Conservation (phyloP, 305 asterid species). For the Salvia sclarea region DNA sequence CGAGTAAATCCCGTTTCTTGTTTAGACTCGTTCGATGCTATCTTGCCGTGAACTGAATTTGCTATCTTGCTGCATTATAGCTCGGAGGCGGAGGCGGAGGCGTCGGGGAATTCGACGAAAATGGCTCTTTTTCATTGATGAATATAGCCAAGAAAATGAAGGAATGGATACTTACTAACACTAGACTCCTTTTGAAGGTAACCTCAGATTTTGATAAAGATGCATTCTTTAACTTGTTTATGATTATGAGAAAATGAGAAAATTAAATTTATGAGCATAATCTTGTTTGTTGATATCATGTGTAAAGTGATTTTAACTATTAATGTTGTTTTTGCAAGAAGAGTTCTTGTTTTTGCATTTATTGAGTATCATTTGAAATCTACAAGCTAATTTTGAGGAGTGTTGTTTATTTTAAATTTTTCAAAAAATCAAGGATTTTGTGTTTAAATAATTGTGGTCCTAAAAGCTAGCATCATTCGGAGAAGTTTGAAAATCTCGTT, state of each 20-base stretch:
- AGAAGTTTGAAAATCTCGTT: background rate
- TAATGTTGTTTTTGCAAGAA: constrained; percentile 6
- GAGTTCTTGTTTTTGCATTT: background rate
- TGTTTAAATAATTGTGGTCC: constrained; percentile 3
- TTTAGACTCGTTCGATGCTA: background rate
- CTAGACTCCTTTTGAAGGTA: background rate
- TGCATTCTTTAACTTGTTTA: constrained; percentile 6
- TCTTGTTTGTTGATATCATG: constrained; percentile 24
- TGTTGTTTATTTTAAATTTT: no score
- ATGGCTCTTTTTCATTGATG: background rate
- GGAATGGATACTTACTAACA: constrained; percentile 22
- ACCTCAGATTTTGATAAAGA: constrained; percentile 8
- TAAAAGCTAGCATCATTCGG: background rate
- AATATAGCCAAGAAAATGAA: no score
- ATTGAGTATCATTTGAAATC: background rate
- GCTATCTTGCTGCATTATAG: background rate
- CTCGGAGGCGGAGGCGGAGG: background rate
- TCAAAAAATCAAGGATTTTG: background rate
- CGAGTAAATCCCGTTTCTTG: background rate
- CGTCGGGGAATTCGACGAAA: no score
- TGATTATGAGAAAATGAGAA: background rate
- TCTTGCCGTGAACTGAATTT: no score
- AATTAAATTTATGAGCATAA: constrained; percentile 6
- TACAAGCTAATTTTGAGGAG: background rate
- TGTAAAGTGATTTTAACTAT: background rate